Evolutionary conservation across 1,284 basidiomycete genomes (phyloP), one percentile per base, ranked within the genome.

Genomic region (Melampsora americana): DNA sequence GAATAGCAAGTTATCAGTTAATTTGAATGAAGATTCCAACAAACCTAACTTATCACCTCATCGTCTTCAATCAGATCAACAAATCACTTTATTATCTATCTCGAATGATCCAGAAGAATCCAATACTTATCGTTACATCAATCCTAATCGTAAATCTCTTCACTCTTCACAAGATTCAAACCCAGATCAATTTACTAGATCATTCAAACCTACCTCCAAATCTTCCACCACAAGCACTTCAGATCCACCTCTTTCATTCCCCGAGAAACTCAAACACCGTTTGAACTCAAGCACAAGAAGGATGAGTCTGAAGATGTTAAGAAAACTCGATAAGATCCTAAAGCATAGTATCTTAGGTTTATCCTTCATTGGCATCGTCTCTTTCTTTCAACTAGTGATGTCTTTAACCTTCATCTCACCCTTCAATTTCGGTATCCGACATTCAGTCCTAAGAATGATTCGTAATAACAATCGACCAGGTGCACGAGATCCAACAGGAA

Each of bases 371-470:
- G 71, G 71, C 9, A 62, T 73, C n/a, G 46, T 73, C 46, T 66
- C 64, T 26, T 73, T 73, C 50, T 73, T 73, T 56, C 71, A 73
- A 65, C 23, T 73, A 1, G 64, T 64, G 0, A 73, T 73, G 61
- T 73, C 71, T 16, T 60, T 73, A 18, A 73, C 71, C 4, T 56
- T 73, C 6, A 65, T 73, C 44, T 73, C 71, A 23, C 71, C 71
- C 2, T 73, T 62, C 46, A 73, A 73, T 44, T 73, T 73, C 35
- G 71, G 71, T 1, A 53, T 73, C 7, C 46, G 71, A 5, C 62
- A 73, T 56, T 73, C 71, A 23, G 62, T 73, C n/a, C 28, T 73
- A 9, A n/a, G 71, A 20, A 66, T 73, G 64, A 73, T 73, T 35
- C 28, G 71, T 20, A 64, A 50, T n/a, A 53, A 62, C 7, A 20